Evolutionary conservation across 345 rosid species (phyloP).

Genomic region (Lagerstroemia speciosa): DNA sequence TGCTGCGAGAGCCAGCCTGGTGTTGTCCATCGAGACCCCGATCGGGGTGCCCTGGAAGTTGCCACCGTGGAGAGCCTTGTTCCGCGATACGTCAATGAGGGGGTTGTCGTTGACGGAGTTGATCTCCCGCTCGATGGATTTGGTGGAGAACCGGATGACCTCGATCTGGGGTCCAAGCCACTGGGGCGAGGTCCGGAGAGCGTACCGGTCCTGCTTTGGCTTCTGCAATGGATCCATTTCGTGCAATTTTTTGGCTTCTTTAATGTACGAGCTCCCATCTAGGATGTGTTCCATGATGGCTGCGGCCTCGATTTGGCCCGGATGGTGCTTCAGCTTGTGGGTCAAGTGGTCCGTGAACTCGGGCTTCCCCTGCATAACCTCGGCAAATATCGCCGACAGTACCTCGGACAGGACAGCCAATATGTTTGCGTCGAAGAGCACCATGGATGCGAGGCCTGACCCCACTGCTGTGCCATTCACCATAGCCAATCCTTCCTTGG

Average conservation of each 20-base stretch:
- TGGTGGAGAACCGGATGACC: constrained; percentile 37
- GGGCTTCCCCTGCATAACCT: constrained; percentile 45
- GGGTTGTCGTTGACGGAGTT: constrained; percentile 62
- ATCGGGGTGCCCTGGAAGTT: constrained; percentile 57
- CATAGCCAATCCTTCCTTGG: constrained; percentile 66
- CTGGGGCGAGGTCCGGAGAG: constrained; percentile 47
- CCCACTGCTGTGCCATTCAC: constrained; percentile 70
- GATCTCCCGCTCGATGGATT: constrained; percentile 42
- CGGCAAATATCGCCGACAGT: constrained; percentile 39
- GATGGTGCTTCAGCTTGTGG: constrained; percentile 49
- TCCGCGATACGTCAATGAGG: constrained; percentile 54
- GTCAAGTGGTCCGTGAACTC: constrained; percentile 50
- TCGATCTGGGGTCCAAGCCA: constrained; percentile 55
- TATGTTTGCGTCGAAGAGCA: constrained; percentile 35
- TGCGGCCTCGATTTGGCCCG: constrained; percentile 50
- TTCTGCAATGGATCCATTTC: constrained; percentile 42
- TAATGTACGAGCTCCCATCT: constrained; percentile 34
- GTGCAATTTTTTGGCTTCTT: constrained; percentile 33
- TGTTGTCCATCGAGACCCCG: constrained; percentile 49
- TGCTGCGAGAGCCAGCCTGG: constrained; percentile 37
- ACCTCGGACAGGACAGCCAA: constrained; percentile 31
- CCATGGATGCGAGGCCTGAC: constrained; percentile 57
- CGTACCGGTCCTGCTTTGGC: constrained; percentile 47
- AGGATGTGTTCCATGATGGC: constrained; percentile 49
- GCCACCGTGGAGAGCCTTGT: constrained; percentile 64